Base-by-base conservation (phyloP, 768 basidiomycete genomes). In the Postia placenta region DNA sequence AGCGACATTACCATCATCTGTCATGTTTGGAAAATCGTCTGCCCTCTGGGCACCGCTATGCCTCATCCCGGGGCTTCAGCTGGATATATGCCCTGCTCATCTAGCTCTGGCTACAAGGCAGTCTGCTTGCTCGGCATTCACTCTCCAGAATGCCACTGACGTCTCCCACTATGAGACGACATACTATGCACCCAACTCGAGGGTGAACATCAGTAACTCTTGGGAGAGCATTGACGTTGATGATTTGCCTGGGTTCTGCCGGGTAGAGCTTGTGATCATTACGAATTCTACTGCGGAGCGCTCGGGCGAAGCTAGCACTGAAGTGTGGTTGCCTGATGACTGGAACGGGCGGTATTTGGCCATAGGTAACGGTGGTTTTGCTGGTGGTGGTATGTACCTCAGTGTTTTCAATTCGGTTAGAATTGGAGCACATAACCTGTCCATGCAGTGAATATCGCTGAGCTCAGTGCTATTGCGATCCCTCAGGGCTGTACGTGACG, bases 261-360 rank as follows among this genome's bases (percentile, higher is more conserved):
- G 60, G n/a, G 50, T 60, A 11, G 48, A 63, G 44, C 54, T 59
- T 12, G 44, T 48, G n/a, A 50, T 63, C 25, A 58, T 53, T 12
- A 63, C 60, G 5, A 60, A 60, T 19, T 26, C 57, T 1, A 57
- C 61, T 15, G 56, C 60, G 2, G 53, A 55, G 23, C 54, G 52
- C 22, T 57, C 50, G 1, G 53, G 56, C 5, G 45, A 47, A 28
- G n/a, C n/a, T n/a, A 39, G 23, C 11, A 51, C 60, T 3, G 65
- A 64, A 37, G 58, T 60, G 4, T 66, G 65, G 65, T 58, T 66
- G n/a, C 65, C 65, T 12, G 59, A 60, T 28, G 50, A 52, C 3
- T 66, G 62, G 63, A 62, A 63, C 38, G 60, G 60, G 6, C 57
- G 65, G 2, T 57, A 63, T 30, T 50, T 66, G 19, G 59, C 56